Conservation (phyloP, 257 asterid genomes). For the Coffea canephora region DNA sequence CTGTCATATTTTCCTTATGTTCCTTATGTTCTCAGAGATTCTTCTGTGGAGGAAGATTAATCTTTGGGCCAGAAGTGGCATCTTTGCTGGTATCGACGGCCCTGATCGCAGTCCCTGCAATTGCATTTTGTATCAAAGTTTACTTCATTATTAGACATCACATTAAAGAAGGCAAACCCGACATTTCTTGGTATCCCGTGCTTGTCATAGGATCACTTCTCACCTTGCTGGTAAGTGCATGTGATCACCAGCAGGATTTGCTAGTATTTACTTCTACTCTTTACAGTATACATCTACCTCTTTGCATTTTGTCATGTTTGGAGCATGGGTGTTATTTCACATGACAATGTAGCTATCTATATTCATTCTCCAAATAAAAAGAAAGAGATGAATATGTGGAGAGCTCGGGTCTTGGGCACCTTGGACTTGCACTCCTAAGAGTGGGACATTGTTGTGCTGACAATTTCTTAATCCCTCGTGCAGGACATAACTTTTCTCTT, state of each 20-base stretch:
- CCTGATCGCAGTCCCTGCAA: slow-evolving; percentile 66
- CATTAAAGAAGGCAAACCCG: slow-evolving; percentile 37
- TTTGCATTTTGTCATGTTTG: neutral
- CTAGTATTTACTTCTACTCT: neutral
- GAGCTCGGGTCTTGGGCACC: neutral
- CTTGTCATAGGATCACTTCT: slow-evolving; percentile 55
- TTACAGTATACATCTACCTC: neutral
- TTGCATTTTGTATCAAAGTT: slow-evolving; percentile 54
- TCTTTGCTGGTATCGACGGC: slow-evolving; percentile 54
- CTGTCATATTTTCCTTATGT: slow-evolving; percentile 2
- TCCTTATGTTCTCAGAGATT: slow-evolving; percentile 53
- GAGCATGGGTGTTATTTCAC: neutral
- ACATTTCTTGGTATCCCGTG: slow-evolving; percentile 56
- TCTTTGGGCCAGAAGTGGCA: slow-evolving; percentile 79
- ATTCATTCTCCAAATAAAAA: neutral
- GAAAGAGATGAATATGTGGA: neutral
- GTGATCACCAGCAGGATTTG: neutral
- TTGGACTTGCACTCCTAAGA: slow-evolving; percentile 28
- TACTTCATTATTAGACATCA: slow-evolving; percentile 37
- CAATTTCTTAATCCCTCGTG: slow-evolving; percentile 12
- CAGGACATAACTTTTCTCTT: slow-evolving; percentile 75
- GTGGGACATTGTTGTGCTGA: neutral
- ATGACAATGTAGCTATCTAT: neutral
- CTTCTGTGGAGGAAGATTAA: slow-evolving; percentile 78
- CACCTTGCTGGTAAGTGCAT: slow-evolving; percentile 51